These are phyloP conservation scores for Nadsonia commutata DNA, from an alignment of 1,139 yeast species.

Conservation along the genomic window DNA sequence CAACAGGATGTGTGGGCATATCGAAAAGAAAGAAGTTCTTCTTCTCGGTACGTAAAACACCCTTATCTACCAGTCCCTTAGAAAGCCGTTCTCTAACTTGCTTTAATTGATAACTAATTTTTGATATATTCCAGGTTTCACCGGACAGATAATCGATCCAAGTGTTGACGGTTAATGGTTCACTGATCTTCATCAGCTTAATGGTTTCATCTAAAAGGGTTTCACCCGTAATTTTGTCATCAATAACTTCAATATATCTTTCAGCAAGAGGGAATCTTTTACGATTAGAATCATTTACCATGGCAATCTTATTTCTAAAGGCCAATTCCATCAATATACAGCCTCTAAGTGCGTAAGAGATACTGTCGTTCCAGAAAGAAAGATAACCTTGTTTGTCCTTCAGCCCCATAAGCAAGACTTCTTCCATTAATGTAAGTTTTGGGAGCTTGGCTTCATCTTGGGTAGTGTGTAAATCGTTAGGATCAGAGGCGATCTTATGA, in stretches of 20 bases:
- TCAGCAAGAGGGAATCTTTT: conserved; percentile 79
- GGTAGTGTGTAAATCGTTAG: conserved; percentile 43
- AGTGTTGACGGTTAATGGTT: conserved; percentile 64
- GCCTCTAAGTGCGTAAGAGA: conserved; percentile 90
- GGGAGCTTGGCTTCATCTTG: conserved; percentile 43
- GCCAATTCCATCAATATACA: conserved; percentile 87
- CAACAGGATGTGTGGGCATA: conserved; percentile 97
- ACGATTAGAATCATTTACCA: conserved; percentile 89
- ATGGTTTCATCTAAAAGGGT: conserved; percentile 87
- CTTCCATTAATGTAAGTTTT: conserved; percentile 85
- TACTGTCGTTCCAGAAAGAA: conserved; percentile 96
- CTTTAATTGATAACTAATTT: conserved; percentile 85
- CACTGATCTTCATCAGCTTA: conserved; percentile 76
- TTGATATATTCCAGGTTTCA: conserved; percentile 95
- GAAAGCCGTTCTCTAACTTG: conserved; percentile 95
- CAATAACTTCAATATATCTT: conserved; percentile 74
- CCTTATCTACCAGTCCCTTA: conserved; percentile 94
- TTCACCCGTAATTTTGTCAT: conserved; percentile 84
- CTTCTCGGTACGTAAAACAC: conserved; percentile 90
- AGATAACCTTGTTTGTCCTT: conserved; percentile 93
- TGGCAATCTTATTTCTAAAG: conserved; percentile 71
- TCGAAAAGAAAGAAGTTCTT: conserved; percentile 88
- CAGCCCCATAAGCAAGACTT: conserved; percentile 78
- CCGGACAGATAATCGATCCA: conserved; percentile 92
- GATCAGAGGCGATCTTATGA: conserved; percentile 74